phyloP scores from a whole-genome alignment of 1,139 yeast genomes.

The Debaryomyces sp. region DNA sequence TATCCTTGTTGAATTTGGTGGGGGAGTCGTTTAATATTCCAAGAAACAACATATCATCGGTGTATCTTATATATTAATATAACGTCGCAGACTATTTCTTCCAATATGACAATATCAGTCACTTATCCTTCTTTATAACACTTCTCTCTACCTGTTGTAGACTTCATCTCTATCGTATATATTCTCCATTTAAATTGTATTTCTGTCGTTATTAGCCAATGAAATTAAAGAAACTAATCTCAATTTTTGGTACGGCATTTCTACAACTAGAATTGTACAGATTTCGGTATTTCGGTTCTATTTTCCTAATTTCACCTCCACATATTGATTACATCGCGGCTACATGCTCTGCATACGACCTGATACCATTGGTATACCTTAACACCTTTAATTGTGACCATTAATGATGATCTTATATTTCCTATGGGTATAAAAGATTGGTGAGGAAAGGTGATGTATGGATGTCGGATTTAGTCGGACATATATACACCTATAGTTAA shows the following conservation, averaged over 20 bases:
- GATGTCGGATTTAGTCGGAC: not conserved
- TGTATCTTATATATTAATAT: not conserved
- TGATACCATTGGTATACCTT: not conserved
- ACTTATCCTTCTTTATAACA: not conserved
- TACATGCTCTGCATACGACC: not conserved
- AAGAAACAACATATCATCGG: slow-evolving; percentile 7
- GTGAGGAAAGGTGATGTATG: not conserved
- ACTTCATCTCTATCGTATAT: not conserved
- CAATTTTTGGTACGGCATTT: slow-evolving; percentile 1
- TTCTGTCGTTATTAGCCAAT: not conserved
- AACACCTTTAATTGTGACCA: not conserved
- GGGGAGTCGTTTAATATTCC: slow-evolving; percentile 12
- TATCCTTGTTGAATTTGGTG: slow-evolving; percentile 13
- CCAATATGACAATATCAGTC: not conserved
- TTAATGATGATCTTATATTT: not conserved
- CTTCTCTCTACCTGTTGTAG: not conserved
- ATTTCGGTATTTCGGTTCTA: not conserved
- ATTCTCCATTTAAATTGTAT: not conserved
- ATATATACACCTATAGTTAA: not conserved
- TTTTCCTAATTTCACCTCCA: not conserved
- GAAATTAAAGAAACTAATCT: slow-evolving; percentile 1
- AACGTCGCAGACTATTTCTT: not conserved
- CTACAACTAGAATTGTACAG: not conserved
- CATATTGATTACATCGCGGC: not conserved
- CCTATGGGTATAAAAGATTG: not conserved